Percentiles rank a stretch among this genome's conserved stretches.
Evolutionary conservation across 108 stramenopile genomes (phyloP).

Genomic region (Hondaea fermentalgiana): DNA sequence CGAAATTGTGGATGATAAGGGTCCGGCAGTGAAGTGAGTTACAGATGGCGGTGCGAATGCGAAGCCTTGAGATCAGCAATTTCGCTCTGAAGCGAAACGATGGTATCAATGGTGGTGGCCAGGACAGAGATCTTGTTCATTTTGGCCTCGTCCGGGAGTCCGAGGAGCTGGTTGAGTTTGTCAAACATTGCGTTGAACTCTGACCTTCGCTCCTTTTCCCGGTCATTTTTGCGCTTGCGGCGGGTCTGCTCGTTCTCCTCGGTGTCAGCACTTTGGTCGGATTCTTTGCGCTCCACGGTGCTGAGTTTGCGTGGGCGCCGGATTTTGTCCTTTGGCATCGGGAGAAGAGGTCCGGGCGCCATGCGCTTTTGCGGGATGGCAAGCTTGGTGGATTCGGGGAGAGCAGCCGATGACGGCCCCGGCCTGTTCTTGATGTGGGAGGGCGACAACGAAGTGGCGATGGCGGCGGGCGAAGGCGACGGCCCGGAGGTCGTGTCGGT

Average conservation of each 20-base stretch:
- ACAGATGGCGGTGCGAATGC: neutral
- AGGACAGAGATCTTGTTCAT: neutral
- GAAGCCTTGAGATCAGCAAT: neutral
- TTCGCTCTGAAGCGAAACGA: neutral
- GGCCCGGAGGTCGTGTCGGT: no score
- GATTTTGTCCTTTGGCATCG: neutral
- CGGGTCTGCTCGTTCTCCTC: neutral
- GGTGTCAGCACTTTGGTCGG: neutral
- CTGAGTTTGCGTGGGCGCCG: neutral
- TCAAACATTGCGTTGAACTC: conserved; percentile 12
- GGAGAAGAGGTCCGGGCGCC: neutral
- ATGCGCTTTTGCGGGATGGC: neutral
- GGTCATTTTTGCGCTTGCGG: neutral
- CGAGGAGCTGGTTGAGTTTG: neutral
- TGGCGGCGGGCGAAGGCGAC: no score
- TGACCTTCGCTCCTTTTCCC: neutral
- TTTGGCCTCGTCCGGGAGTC: neutral
- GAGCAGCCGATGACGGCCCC: no score
- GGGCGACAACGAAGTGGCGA: no score
- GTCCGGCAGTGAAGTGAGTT: no score
- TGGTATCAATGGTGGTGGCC: neutral
- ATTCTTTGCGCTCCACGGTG: neutral
- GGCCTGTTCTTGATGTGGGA: no score
- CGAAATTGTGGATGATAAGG: no score
- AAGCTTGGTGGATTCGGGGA: neutral